A percentile compares a stretch with the other conserved stretches of the same genome.
These are phyloP conservation scores for Acacia acuminata DNA, from an alignment of 306 rosid species.

Conservation along the genomic window DNA sequence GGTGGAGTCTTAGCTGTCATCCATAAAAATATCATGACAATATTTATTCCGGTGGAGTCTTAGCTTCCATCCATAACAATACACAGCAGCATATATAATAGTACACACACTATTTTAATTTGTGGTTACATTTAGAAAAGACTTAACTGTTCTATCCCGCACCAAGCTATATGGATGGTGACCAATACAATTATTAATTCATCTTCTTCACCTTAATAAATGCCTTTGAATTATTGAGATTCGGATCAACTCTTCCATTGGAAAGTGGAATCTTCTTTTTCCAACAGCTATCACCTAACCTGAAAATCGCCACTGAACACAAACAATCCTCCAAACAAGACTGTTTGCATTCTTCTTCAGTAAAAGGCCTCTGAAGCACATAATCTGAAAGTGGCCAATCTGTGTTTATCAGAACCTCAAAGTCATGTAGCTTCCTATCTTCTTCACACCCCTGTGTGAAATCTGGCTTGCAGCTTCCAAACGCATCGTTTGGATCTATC, in stretches of 20 bases:
- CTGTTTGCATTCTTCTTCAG: constrained; percentile 6
- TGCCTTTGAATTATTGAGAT: constrained; percentile 7
- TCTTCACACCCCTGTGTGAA: constrained; percentile 16
- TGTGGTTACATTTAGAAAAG: background rate
- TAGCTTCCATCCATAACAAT: background rate
- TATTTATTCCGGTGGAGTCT: no score
- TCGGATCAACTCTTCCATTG: constrained; percentile 17
- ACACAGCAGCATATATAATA: background rate
- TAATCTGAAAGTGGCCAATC: constrained; percentile 22
- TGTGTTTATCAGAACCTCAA: background rate
- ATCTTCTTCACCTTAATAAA: constrained; percentile 32
- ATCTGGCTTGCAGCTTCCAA: constrained; percentile 29
- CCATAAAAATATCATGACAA: background rate
- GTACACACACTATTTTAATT: background rate
- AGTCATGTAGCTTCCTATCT: background rate
- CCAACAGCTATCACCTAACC: constrained; percentile 25
- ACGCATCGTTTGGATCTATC: constrained; percentile 3
- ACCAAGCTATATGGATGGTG: background rate
- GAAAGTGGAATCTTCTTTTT: constrained; percentile 36
- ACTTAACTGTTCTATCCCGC: background rate
- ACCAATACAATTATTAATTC: background rate
- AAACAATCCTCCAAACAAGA: constrained; percentile 38
- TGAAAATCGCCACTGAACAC: constrained; percentile 13
- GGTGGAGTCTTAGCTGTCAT: no score
- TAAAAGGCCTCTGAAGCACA: constrained; percentile 9